These are phyloP conservation scores for Penicillium silybi DNA, from an alignment of 495 filamentous ascomycete genomes.

Conservation along the genomic window DNA sequence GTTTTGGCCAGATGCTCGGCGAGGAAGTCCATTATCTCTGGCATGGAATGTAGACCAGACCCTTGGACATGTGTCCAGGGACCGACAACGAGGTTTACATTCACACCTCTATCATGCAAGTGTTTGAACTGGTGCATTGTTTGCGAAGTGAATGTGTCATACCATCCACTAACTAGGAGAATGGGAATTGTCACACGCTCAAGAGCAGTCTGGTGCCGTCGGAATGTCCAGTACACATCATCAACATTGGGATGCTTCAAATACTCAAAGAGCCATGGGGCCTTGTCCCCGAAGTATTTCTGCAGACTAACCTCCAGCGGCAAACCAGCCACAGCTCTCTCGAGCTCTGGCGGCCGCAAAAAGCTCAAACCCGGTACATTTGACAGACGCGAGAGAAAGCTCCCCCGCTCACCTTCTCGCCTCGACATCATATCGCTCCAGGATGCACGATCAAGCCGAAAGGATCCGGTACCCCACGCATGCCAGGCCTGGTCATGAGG, in stretches of 20 bases:
- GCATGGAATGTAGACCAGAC: constrained; percentile 12
- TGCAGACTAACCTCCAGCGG: constrained; percentile 15
- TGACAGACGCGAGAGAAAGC: constrained; percentile 7
- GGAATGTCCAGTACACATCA: constrained; percentile 17
- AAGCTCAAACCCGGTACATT: constrained; percentile 15
- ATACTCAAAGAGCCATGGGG: constrained; percentile 17
- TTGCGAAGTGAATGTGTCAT: constrained; percentile 21
- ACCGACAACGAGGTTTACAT: constrained; percentile 15
- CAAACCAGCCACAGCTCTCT: constrained; percentile 5
- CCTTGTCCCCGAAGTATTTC: constrained; percentile 16
- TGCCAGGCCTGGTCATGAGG: constrained; percentile 21
- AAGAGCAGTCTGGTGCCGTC: constrained; percentile 18
- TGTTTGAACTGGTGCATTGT: constrained; percentile 20
- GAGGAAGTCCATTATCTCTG: constrained; percentile 17
- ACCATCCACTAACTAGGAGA: constrained; percentile 28
- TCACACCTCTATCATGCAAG: constrained; percentile 7
- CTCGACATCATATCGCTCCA: constrained; percentile 22
- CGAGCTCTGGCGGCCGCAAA: constrained; percentile 9
- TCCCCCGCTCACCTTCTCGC: constrained; percentile 1
- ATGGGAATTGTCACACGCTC: constrained; percentile 24
- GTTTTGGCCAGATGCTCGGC: constrained; percentile 14
- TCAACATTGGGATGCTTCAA: constrained; percentile 13
- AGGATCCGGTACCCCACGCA: constrained; percentile 23
- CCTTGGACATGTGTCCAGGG: constrained; percentile 19
- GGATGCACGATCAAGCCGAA: constrained; percentile 18